Evolutionary conservation across 768 basidiomycete species (phyloP), one percentile per base, ranked within the genome.

Genomic region (Xanthoconium stramineum): DNA sequence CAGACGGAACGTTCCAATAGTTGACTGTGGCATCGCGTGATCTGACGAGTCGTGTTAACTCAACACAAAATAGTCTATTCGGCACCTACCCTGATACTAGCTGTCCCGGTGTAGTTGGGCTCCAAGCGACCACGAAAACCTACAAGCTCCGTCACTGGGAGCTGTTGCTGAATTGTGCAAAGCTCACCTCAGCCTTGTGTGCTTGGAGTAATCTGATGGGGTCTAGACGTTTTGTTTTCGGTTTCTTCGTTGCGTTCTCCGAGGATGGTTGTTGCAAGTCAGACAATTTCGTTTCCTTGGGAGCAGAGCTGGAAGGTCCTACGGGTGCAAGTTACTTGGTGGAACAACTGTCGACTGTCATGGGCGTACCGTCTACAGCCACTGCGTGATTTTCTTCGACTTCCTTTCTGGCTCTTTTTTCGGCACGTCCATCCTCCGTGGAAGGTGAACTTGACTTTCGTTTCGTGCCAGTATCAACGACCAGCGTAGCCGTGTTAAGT

Each of bases 111-210:
- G 79, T 74, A 37, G 72, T 75, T 13, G 91, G 89, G 70, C 89
- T 92, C 78, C 88, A 93, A 5, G 86, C 82, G 53, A 88, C 89
- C 7, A 89, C 84, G 52, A 91, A 93, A 8, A 93, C 88, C 89
- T 91, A 53, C 19, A 39, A 45, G 20, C 30, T 29, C 53, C n/a
- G n/a, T 67, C 30, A 44, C 24, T 47, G 38, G 46, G 19, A 47
- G 43, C 42, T 52, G 24, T 42, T 20, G 52, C 57, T 43, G 15
- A 64, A 58, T 56, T 65, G 63, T 38, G 68, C 28, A 6, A 53
- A 32, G 29, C 53, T 57, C 45, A 84, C 85, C 71, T 88, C 85
- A 35, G 84, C 75, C 56, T 79, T 78, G 61, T 91, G 89, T n/a
- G 79, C 82, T 30, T 72, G 67, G 32, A 85, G 71, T 40, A 83